Conservation (phyloP, 225 moss, liverwort and hornwort species). For the Climacium dendroides region DNA sequence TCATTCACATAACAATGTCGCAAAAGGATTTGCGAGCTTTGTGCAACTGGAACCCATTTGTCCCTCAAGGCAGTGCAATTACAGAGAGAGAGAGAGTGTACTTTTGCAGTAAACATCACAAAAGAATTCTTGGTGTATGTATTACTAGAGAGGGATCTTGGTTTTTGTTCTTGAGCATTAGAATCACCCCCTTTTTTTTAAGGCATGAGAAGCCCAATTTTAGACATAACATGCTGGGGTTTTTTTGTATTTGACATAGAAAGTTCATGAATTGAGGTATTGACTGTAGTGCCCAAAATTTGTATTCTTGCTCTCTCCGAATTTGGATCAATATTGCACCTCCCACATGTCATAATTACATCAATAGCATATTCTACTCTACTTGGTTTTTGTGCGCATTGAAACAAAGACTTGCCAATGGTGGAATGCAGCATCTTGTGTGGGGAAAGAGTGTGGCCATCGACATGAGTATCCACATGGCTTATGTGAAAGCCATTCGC, state of each 20-base stretch:
- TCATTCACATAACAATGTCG: not conserved
- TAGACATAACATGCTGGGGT: fast-evolving
- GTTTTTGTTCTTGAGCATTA: not conserved
- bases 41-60: not conserved
- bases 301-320: not conserved
- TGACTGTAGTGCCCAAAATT: not conserved
- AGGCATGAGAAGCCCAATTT: not conserved
- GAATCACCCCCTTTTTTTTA: not conserved
- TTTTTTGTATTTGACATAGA: not conserved
- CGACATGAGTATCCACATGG: conserved; percentile 84
- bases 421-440: conserved; percentile 41
- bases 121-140: not conserved
- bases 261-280: too few relatives aligned
- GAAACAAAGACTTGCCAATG: not conserved
- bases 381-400: not conserved
- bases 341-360: not conserved
- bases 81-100: not conserved
- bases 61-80: too few relatives aligned
- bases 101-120: not conserved
- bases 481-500: conserved; percentile 79
- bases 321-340: not conserved
- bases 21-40: not conserved
- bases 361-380: not conserved
- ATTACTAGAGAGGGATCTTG: not conserved
- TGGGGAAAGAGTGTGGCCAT: conserved; percentile 92